phyloP scores from a whole-genome alignment of 1,284 basidiomycete genomes.

The Athelia psychrophila region DNA sequence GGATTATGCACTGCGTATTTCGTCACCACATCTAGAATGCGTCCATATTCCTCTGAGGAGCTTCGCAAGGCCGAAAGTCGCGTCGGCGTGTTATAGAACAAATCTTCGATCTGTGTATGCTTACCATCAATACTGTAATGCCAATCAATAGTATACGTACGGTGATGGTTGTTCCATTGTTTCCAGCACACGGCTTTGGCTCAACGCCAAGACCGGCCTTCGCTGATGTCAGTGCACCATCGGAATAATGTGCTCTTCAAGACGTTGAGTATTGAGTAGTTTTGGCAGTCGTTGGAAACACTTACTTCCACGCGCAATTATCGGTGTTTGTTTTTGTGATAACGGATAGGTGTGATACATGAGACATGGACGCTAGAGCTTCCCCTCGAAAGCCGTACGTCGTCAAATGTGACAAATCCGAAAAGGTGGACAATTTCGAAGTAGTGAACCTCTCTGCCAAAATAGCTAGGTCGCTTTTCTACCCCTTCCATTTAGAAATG shows the following conservation, averaged over 20 bases:
- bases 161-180: constrained; percentile 89
- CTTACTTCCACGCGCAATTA: constrained; percentile 88
- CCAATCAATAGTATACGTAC: constrained; percentile 40
- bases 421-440: constrained; percentile 86
- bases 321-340: constrained; percentile 86
- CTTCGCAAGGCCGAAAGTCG: constrained; percentile 86
- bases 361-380: constrained; percentile 94
- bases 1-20: constrained; percentile 95
- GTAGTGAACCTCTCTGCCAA: constrained; percentile 96
- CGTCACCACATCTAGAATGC: constrained; percentile 91
- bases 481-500: background rate
- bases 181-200: constrained; percentile 90
- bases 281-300: constrained; percentile 8
- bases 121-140: background rate
- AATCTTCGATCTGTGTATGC: constrained; percentile 75
- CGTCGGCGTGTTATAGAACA: constrained; percentile 94
- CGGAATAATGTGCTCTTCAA: constrained; percentile 73
- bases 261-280: background rate
- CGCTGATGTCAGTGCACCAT: constrained; percentile 68
- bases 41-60: constrained; percentile 88
- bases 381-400: constrained; percentile 99
- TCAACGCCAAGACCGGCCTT: constrained; percentile 70
- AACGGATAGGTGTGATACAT: constrained; percentile 88
- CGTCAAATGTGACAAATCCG: constrained; percentile 81
- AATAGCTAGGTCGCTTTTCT: constrained; percentile 81